A percentile compares a stretch with the other conserved stretches of the same genome.
Evolutionary conservation across 2,329 filamentous ascomycete species (phyloP).

Genomic region (Aureobasidium sp.): DNA sequence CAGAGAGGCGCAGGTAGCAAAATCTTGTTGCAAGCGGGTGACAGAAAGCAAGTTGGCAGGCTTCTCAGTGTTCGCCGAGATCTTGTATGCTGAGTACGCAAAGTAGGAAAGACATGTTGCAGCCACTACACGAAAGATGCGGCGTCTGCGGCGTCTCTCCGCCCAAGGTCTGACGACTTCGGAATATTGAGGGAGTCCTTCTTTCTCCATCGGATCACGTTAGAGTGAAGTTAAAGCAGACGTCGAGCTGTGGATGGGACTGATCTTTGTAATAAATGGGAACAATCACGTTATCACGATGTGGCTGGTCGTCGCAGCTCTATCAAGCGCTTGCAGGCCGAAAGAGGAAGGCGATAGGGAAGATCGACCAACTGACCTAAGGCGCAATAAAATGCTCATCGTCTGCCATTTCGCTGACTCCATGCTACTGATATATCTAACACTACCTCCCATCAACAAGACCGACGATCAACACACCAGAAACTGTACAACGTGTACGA

Average conservation of each 20-base stretch:
- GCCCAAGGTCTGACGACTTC: slow-evolving; percentile 13
- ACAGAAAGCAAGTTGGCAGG: slow-evolving; percentile 39
- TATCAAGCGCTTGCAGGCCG: background rate
- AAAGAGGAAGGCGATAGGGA: slow-evolving; percentile 10
- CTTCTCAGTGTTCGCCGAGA: slow-evolving; percentile 14
- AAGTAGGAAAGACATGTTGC: slow-evolving; percentile 14
- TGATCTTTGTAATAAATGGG: background rate
- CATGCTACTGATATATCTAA: no score
- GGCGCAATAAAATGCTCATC: no score
- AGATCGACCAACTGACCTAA: slow-evolving; percentile 1
- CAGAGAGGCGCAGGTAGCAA: slow-evolving; percentile 51
- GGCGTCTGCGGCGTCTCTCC: slow-evolving; percentile 10
- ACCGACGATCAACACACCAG: no score
- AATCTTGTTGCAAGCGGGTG: slow-evolving; percentile 47
- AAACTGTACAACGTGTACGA: no score
- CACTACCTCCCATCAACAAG: no score
- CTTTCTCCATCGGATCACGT: slow-evolving; percentile 10
- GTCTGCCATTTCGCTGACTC: no score
- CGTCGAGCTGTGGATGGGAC: no score
- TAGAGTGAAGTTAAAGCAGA: background rate
- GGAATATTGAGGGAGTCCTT: slow-evolving; percentile 13
- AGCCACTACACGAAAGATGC: slow-evolving; percentile 10
- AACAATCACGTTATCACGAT: slow-evolving; percentile 5
- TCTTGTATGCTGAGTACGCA: slow-evolving; percentile 13
- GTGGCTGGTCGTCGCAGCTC: background rate